Evolutionary conservation across 208 protist genomes (phyloP).

Genomic region (Leishmania tarentolae): DNA sequence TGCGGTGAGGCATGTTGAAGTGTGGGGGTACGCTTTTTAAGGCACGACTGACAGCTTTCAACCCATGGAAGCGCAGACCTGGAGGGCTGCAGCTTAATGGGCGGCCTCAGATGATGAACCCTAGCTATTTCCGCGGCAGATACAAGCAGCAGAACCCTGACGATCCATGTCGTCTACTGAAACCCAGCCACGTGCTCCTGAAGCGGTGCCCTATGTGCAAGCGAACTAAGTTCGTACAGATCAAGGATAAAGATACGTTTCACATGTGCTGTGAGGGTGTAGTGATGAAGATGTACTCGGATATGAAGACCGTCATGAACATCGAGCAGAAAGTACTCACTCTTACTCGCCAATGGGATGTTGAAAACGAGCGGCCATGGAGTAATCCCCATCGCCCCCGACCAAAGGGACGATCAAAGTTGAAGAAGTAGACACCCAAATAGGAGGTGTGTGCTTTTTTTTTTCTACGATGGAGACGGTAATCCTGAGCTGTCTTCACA

Average conservation of each 20-base stretch:
- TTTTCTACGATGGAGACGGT: slow-evolving; percentile 3
- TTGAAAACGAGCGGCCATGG: slow-evolving; percentile 78
- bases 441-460: not conserved
- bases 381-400: slow-evolving; percentile 79
- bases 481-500: not conserved
- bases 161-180: slow-evolving; percentile 75
- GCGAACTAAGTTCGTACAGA: slow-evolving; percentile 68
- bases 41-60: slow-evolving; percentile 72
- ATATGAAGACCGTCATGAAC: slow-evolving; percentile 87
- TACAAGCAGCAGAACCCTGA: slow-evolving; percentile 76
- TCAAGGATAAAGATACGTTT: slow-evolving; percentile 62
- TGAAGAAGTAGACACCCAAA: slow-evolving; percentile 64
- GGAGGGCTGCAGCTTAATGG: slow-evolving; percentile 67
- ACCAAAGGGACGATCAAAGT: slow-evolving; percentile 86
- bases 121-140: slow-evolving; percentile 45
- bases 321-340: slow-evolving; percentile 62
- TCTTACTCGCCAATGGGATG: slow-evolving; percentile 78
- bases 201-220: slow-evolving; percentile 82
- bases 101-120: slow-evolving; percentile 83
- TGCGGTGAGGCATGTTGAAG: slow-evolving; percentile 38
- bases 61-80: slow-evolving; percentile 84
- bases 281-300: slow-evolving; percentile 67
- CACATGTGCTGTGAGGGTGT: slow-evolving; percentile 89
- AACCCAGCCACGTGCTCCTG: slow-evolving; percentile 75
- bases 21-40: slow-evolving; percentile 19